Conservation (phyloP, 1,284 basidiomycete species). For the Amylostereum chailletii region DNA sequence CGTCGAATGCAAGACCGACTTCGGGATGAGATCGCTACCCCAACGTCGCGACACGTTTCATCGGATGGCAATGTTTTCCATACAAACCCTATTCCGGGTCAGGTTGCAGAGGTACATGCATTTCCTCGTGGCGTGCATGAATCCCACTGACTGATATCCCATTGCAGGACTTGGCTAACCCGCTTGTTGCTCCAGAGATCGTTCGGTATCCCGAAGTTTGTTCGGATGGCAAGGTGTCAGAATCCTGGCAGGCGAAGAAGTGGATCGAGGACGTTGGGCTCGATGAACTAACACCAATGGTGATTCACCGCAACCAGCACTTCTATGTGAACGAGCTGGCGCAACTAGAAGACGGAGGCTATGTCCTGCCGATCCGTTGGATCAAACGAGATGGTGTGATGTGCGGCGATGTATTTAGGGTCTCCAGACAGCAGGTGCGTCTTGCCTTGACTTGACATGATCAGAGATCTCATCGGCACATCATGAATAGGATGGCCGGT, state of each 20-base stretch:
- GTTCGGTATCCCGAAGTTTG: not conserved
- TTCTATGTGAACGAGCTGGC: not conserved
- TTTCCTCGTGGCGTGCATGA: too few relatives aligned
- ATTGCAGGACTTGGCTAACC: not conserved
- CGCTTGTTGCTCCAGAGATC: not conserved
- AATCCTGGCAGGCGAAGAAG: not conserved
- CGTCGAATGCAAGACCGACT: not conserved
- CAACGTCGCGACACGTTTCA: not conserved
- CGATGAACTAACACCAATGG: not conserved
- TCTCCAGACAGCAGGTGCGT: not conserved
- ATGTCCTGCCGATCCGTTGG: not conserved
- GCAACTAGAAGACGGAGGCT: not conserved
- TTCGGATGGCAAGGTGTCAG: not conserved
- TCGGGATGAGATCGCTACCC: not conserved
- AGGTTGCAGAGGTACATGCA: too few relatives aligned
- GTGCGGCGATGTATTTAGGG: not conserved
- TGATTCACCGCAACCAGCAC: not conserved
- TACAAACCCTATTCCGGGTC: too few relatives aligned
- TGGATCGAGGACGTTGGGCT: not conserved
- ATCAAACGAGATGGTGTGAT: not conserved
- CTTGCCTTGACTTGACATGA: not conserved
- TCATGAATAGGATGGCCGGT: too few relatives aligned
- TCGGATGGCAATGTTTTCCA: not conserved
- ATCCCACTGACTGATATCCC: not conserved
- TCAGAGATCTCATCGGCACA: not conserved